Conservation (phyloP, 345 rosid species). For the Euphorbia tirucalli region DNA sequence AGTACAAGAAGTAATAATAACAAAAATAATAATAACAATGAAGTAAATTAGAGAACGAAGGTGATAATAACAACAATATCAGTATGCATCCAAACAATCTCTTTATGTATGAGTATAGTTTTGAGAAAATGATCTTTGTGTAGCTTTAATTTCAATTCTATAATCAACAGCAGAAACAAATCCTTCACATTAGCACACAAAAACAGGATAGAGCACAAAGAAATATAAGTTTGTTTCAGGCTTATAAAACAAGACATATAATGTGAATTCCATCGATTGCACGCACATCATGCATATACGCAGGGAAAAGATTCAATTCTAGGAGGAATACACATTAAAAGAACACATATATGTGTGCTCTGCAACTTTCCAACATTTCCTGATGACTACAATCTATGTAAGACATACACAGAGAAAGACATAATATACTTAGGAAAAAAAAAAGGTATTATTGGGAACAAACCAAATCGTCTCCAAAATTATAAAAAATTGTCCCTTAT, state of each 20-base stretch:
- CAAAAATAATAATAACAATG: background rate
- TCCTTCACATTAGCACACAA: background rate
- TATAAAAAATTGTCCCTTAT: too few relatives aligned
- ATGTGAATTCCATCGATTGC: background rate
- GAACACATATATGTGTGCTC: background rate
- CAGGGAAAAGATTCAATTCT: background rate
- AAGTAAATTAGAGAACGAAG: background rate
- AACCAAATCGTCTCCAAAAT: too few relatives aligned
- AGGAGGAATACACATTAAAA: background rate
- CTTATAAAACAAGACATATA: background rate
- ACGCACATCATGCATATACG: background rate
- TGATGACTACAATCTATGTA: background rate
- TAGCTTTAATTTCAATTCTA: background rate
- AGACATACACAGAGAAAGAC: background rate
- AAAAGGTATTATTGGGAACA: too few relatives aligned
- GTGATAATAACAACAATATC: background rate
- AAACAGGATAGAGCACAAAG: background rate
- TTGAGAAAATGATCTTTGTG: background rate
- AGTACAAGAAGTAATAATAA: background rate
- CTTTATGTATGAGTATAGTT: background rate
- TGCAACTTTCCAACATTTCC: background rate
- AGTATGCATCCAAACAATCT: conserved; percentile 8
- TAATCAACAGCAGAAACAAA: background rate
- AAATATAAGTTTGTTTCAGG: background rate
- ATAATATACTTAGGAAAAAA: too few relatives aligned